Conservation (phyloP, 768 basidiomycete species). For the Phanerochaete sordida region DNA sequence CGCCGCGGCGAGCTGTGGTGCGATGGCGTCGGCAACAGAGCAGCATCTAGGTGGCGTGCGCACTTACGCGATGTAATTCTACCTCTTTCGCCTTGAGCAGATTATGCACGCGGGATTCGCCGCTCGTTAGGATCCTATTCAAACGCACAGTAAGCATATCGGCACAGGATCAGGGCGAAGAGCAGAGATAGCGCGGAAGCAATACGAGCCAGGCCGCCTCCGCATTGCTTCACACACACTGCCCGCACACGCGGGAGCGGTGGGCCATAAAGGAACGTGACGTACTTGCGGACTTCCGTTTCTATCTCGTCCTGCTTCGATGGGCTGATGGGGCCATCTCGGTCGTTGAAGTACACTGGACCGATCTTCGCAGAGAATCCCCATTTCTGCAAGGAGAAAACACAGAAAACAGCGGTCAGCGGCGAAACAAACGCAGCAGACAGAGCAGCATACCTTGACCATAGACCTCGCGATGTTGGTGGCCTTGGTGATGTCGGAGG, state of each 20-base stretch:
- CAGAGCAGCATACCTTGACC: constrained; percentile 68
- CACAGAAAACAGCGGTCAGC: background rate
- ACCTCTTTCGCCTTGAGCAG: constrained; percentile 39
- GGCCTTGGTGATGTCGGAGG: constrained; percentile 80
- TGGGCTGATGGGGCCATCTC: constrained; percentile 67
- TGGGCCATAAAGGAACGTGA: constrained; percentile 15
- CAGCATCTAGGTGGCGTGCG: constrained; percentile 15
- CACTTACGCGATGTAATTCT: constrained; percentile 43
- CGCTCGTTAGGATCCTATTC: constrained; percentile 47
- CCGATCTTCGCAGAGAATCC: constrained; percentile 79
- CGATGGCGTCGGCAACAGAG: background rate
- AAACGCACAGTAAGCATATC: constrained; percentile 1
- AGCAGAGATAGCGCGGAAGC: constrained; percentile 4
- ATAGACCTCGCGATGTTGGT: constrained; percentile 78
- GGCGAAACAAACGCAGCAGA: background rate
- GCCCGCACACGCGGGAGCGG: background rate
- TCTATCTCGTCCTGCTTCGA: constrained; percentile 84
- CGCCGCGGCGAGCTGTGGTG: constrained; percentile 80
- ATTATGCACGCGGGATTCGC: constrained; percentile 37
- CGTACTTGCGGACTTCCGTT: constrained; percentile 78
- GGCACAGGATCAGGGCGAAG: background rate
- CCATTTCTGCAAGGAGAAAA: constrained; percentile 47
- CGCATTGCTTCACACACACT: background rate
- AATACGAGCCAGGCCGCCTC: background rate
- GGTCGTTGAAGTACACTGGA: constrained; percentile 77